Percentiles rank a stretch among this genome's conserved stretches.
Evolutionary conservation across 2,329 filamentous ascomycete species (phyloP).

Genomic region (Fusarium foetens): DNA sequence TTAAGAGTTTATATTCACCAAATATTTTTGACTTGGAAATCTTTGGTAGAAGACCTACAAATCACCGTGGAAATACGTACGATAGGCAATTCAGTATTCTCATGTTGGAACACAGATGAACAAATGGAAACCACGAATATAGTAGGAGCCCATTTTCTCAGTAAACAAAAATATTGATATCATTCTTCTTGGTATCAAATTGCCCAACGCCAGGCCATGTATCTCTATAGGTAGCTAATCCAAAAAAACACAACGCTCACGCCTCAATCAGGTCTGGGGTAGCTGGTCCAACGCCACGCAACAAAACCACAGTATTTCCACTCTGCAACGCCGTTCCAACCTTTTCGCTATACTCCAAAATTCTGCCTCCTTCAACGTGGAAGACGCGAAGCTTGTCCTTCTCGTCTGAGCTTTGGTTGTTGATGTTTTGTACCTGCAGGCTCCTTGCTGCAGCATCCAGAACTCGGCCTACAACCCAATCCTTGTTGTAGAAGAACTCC

Average conservation of each 20-base stretch:
- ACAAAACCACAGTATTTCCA: slow-evolving; percentile 89
- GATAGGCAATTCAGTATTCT: background rate
- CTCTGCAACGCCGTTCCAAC: slow-evolving; percentile 77
- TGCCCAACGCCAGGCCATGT: slow-evolving; percentile 37
- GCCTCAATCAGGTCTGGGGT: slow-evolving; percentile 72
- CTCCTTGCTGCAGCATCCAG: slow-evolving; percentile 81
- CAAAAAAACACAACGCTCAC: slow-evolving; percentile 19
- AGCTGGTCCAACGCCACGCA: slow-evolving; percentile 86
- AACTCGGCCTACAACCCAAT: slow-evolving; percentile 90
- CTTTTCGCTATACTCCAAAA: slow-evolving; percentile 90
- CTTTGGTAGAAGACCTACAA: background rate
- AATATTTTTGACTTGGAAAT: background rate
- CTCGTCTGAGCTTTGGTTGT: slow-evolving; percentile 80
- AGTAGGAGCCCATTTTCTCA: background rate
- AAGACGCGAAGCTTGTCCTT: slow-evolving; percentile 87
- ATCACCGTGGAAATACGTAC: accelerated
- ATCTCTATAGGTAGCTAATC: slow-evolving; percentile 14
- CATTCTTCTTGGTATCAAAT: background rate
- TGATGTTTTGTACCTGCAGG: slow-evolving; percentile 84
- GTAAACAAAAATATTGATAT: background rate
- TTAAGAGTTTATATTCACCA: background rate
- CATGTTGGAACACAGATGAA: background rate
- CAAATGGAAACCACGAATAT: background rate
- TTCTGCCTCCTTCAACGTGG: slow-evolving; percentile 87
- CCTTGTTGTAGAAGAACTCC: slow-evolving; percentile 81